A percentile compares a stretch with the other conserved stretches of the same genome.
phyloP scores from a whole-genome alignment of 2,329 filamentous ascomycete genomes.

The Fusarium coicis region DNA sequence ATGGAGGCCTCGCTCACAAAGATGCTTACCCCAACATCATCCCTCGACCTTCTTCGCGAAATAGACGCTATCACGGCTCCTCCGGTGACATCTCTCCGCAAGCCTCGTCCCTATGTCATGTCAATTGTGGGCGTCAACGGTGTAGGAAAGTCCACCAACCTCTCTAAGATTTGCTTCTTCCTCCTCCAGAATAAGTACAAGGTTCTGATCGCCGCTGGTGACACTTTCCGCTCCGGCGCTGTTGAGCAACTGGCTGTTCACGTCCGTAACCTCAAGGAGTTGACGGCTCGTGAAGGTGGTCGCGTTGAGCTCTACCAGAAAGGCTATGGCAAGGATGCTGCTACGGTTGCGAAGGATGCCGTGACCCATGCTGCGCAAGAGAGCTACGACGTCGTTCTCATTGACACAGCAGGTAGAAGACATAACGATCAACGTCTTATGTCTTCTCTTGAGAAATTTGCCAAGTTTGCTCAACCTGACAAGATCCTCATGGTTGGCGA shows the following conservation, averaged over 20 bases:
- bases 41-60: constrained; percentile 91
- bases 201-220: constrained; percentile 91
- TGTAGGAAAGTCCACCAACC: constrained; percentile 96
- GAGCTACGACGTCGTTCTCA: constrained; percentile 91
- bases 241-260: constrained; percentile 98
- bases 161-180: constrained; percentile 98
- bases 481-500: constrained; percentile 96
- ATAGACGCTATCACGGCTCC: constrained; percentile 83
- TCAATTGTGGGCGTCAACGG: constrained; percentile 99
- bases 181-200: constrained; percentile 96
- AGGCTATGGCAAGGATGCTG: constrained; percentile 97
- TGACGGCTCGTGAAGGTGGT: constrained; percentile 85
- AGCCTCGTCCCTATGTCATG: constrained; percentile 89
- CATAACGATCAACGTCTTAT: constrained; percentile 97
- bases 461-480: constrained; percentile 93
- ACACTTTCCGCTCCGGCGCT: constrained; percentile 96
- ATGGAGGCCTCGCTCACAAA: constrained; percentile 94
- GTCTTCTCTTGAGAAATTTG: constrained; percentile 97
- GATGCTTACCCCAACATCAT: constrained; percentile 95
- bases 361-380: constrained; percentile 81
- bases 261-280: constrained; percentile 90
- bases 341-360: constrained; percentile 93
- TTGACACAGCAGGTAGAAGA: constrained; percentile 92
- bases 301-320: constrained; percentile 93
- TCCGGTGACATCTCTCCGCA: constrained; percentile 69